Evolutionary conservation across 495 filamentous ascomycete genomes (phyloP).

Genomic region (Bryoglossum gracile): DNA sequence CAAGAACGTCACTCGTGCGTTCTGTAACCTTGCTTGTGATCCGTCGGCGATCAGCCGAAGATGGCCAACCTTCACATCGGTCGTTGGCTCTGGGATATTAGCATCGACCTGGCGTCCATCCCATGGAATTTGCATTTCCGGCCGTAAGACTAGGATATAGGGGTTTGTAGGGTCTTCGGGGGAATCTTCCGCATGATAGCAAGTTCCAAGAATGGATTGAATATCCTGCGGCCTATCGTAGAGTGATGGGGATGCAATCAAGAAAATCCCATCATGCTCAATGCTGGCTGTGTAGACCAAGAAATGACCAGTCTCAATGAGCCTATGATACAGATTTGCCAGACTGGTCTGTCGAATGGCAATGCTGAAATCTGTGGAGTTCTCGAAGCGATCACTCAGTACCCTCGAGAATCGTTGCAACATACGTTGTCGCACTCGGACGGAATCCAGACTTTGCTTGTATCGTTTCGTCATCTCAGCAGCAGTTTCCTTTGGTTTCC

Average conservation of each 20-base stretch:
- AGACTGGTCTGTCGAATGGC: conserved; percentile 57
- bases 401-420: conserved; percentile 70
- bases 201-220: conserved; percentile 76
- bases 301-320: conserved; percentile 84
- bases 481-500: conserved; percentile 71
- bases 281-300: conserved; percentile 59
- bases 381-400: conserved; percentile 88
- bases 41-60: conserved; percentile 87
- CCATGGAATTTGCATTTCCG: conserved; percentile 75
- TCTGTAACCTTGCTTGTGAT: conserved; percentile 67
- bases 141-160: conserved; percentile 78
- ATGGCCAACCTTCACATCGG: conserved; percentile 80
- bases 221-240: conserved; percentile 70
- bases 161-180: conserved; percentile 65
- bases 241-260: conserved; percentile 78
- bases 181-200: conserved; percentile 68
- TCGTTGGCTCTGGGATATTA: conserved; percentile 64
- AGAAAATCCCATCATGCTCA: conserved; percentile 66
- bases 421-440: conserved; percentile 87
- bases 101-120: conserved; percentile 67
- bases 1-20: conserved; percentile 68
- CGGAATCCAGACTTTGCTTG: conserved; percentile 89
- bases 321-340: conserved; percentile 66
- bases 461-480: conserved; percentile 93
- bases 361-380: conserved; percentile 88